Evolutionary conservation across 2,329 filamentous ascomycete species (phyloP), one percentile per base, ranked within the genome.

Genomic region (Botrytis paeoniae): DNA sequence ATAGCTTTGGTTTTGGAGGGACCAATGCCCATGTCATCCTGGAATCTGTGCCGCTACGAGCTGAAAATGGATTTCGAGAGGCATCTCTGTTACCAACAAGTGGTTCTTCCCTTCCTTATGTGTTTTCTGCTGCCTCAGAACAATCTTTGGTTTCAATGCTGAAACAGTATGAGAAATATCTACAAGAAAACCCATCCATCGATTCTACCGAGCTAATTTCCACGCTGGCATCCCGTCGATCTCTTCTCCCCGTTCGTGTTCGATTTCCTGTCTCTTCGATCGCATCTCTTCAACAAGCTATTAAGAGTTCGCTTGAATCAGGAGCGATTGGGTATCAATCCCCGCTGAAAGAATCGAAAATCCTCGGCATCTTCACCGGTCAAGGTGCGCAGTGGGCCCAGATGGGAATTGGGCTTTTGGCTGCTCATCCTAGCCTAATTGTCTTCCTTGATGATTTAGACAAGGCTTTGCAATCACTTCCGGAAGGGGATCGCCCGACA

Each of bases 381-480:
- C 75, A 77, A 65, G 76, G 75, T 32, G 76, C 74, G 54, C 76
- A 77, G 65, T 77, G 73, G 73, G n/a, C 68, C 20, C 45, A 51
- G 22, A 77, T 77, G 75, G 74, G 72, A 32, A 25, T 22, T 22
- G 69, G 60, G 16, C 69, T 68, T 32, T 29, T 57, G 7, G n/a
- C 51, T 57, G 51, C n/a, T 29, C 6, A 57, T 57, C 51, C 51
- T 18, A 57, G 51, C 51, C 3, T 32, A 32, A 57, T 18, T 29
- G 7, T 18, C 1, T 57, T 57, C 14, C 51, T 57, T 57, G 51
- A 57, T 29, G 51, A 29, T 57, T 57, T 57, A 57, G n/a, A 57
- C 16, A 29, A 18, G 51, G n/a, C 51, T 29, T 57, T 57, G n/a
- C 51, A 57, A 16, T 57, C 51, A 18, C 51, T 57, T 57, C n/a